Conservation (phyloP, 345 rosid genomes). For the Lepidium sativum region DNA sequence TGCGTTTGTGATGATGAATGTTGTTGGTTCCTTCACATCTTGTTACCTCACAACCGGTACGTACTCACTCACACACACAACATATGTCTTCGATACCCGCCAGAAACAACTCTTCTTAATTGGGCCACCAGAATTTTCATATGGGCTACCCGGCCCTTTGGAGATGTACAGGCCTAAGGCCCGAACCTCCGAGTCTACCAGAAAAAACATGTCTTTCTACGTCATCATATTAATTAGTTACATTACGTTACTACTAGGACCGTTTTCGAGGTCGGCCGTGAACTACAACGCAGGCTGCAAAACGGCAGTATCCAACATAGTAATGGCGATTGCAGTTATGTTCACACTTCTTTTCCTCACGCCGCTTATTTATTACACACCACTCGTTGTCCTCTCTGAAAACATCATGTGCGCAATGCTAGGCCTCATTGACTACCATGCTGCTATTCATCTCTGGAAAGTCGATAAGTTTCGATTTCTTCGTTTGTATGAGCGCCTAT, state of each 20-base stretch:
- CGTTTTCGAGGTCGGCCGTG: conserved; percentile 91
- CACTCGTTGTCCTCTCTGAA: conserved; percentile 80
- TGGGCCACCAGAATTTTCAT: too few species aligned
- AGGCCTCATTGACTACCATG: conserved; percentile 81
- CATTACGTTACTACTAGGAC: conserved; percentile 58
- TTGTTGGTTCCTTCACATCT: conserved; percentile 85
- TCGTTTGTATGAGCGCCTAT: conserved; percentile 69
- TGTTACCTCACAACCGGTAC: conserved; percentile 83
- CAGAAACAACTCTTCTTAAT: too few species aligned
- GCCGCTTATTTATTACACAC: conserved; percentile 86
- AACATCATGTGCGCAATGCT: conserved; percentile 83
- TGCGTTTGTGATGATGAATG: conserved; percentile 89
- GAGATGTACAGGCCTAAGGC: too few species aligned
- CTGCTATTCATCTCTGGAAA: conserved; percentile 73
- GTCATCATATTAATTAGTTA: too few species aligned
- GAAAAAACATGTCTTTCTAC: too few species aligned
- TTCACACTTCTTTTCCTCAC: conserved; percentile 69
- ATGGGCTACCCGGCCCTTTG: too few species aligned
- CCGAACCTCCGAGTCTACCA: too few species aligned
- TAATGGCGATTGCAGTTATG: conserved; percentile 88
- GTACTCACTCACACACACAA: background rate
- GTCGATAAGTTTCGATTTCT: conserved; percentile 84
- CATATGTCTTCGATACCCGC: too few species aligned
- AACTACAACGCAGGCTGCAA: conserved; percentile 93
- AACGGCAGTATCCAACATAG: conserved; percentile 80